phyloP scores from a whole-genome alignment of 192 early-diverging fungal species.

The Coemansia sp. region DNA sequence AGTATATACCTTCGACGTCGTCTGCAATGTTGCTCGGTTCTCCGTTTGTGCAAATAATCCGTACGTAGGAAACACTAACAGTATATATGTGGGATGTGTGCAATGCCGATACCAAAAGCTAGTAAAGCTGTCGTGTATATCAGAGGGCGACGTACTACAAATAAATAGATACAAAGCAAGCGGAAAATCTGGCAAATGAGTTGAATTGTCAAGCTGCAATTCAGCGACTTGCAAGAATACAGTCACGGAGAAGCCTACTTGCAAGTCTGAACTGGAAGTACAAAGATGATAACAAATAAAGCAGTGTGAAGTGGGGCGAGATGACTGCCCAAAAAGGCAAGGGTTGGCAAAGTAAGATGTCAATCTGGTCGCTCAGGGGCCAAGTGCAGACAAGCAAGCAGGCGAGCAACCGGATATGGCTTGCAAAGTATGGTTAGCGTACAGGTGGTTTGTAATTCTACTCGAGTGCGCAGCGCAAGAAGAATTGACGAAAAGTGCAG shows the following conservation, averaged over 20 bases:
- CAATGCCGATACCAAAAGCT: neutral
- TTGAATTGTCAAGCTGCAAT: constrained; percentile 3
- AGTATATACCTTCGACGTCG: neutral
- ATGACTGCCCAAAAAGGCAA: constrained; percentile 6
- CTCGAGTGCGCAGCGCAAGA: constrained; percentile 5
- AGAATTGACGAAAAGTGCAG: neutral
- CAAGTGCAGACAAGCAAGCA: constrained; percentile 3
- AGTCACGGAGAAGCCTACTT: neutral
- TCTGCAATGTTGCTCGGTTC: neutral
- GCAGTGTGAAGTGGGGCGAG: neutral
- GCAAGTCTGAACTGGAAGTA: neutral
- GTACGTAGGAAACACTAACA: neutral
- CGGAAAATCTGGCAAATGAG: neutral
- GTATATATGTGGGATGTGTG: neutral
- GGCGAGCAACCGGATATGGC: constrained; percentile 2
- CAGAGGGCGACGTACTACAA: constrained; percentile 1
- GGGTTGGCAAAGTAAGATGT: neutral
- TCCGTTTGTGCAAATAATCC: neutral
- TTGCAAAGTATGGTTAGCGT: neutral
- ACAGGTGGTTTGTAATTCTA: neutral
- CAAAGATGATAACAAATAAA: no score
- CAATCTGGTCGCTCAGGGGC: constrained; percentile 5
- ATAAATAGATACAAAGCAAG: neutral
- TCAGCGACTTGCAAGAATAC: constrained; percentile 3
- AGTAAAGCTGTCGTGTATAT: neutral